phyloP scores from a whole-genome alignment of 495 filamentous ascomycete species.

The Penicillium egyptiacum region DNA sequence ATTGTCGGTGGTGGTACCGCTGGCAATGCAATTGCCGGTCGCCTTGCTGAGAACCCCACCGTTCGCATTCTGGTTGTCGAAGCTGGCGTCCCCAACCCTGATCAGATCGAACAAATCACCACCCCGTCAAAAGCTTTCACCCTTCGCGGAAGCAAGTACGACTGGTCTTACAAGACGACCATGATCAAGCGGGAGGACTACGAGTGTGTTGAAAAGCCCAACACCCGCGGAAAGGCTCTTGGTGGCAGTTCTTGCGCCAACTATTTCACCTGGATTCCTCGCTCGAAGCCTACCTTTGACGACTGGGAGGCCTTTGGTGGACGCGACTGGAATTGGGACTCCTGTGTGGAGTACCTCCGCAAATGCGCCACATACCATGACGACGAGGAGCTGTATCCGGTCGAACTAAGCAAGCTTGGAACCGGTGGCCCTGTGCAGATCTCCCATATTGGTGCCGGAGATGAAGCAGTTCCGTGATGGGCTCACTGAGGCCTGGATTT shows the following conservation, averaged over 20 bases:
- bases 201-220: constrained; percentile 61
- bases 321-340: constrained; percentile 58
- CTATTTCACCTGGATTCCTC: constrained; percentile 60
- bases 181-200: constrained; percentile 63
- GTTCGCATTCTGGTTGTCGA: constrained; percentile 56
- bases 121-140: constrained; percentile 46
- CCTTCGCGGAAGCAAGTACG: constrained; percentile 48
- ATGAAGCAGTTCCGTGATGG: constrained; percentile 55
- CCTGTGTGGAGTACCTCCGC: constrained; percentile 49
- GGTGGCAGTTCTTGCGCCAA: constrained; percentile 55
- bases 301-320: constrained; percentile 58
- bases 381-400: constrained; percentile 39
- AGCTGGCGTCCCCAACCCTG: constrained; percentile 44
- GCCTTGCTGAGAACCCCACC: constrained; percentile 56
- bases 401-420: constrained; percentile 51
- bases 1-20: constrained; percentile 58
- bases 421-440: constrained; percentile 53
- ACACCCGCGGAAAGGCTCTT: constrained; percentile 55
- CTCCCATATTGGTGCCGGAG: constrained; percentile 55
- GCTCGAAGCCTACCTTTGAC: constrained; percentile 55
- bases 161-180: constrained; percentile 65
- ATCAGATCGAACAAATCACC: constrained; percentile 42
- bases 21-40: constrained; percentile 56
- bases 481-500: constrained; percentile 55
- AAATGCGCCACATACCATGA: constrained; percentile 60